Conservation (phyloP, 106 monocot genomes). For the Dendrobium catenatum region DNA sequence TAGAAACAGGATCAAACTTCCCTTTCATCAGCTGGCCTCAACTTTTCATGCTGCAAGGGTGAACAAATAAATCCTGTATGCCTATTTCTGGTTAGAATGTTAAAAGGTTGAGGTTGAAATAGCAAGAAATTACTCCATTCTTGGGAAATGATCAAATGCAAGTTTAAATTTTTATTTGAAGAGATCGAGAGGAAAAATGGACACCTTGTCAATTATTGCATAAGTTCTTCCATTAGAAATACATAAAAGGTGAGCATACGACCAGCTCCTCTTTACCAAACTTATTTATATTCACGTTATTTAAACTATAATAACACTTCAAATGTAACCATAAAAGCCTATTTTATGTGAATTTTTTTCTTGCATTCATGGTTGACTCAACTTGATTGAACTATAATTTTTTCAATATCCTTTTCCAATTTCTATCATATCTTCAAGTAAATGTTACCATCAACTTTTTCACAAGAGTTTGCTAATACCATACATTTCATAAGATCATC, state of each 20-base stretch:
- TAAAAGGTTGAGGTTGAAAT: neutral
- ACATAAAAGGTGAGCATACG: neutral
- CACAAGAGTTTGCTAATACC: no score
- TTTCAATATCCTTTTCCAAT: no score
- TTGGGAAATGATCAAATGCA: no score
- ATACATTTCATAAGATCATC: no score
- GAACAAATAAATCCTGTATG: neutral
- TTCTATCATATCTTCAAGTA: no score
- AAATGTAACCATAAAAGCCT: no score
- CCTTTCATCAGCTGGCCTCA: neutral
- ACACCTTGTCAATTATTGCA: no score
- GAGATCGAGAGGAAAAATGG: no score
- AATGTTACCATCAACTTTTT: no score
- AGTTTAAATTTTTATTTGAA: no score
- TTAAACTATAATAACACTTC: neutral
- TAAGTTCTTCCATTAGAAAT: neutral
- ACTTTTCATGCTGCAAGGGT: neutral
- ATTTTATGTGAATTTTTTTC: neutral
- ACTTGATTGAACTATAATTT: neutral
- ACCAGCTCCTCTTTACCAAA: neutral
- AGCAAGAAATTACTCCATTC: neutral
- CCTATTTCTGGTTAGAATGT: neutral
- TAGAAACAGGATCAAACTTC: neutral
- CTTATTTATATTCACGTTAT: neutral
- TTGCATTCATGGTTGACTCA: neutral